phyloP scores from a whole-genome alignment of 805 yeast genomes.

The Candida corydali region DNA sequence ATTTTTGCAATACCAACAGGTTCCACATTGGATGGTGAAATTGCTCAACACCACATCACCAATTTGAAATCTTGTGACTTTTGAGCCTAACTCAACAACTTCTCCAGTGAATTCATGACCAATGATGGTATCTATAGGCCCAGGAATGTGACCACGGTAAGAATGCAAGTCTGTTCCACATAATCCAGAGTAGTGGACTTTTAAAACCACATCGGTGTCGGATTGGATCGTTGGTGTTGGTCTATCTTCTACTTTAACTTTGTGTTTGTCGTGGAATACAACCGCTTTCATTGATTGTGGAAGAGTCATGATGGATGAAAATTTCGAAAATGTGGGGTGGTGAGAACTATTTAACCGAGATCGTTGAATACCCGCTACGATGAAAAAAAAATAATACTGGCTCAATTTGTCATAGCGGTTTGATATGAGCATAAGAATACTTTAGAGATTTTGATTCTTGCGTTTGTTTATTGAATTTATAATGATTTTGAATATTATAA shows the following conservation, averaged over 20 bases:
- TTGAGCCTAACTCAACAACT: slow-evolving; percentile 54
- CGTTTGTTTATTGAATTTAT: no score
- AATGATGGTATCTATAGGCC: slow-evolving; percentile 48
- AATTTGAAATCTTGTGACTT: slow-evolving; percentile 44
- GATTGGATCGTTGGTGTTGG: slow-evolving; percentile 25
- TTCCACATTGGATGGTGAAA: slow-evolving; percentile 57
- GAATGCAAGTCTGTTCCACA: slow-evolving; percentile 63
- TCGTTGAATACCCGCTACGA: no score
- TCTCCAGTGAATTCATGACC: slow-evolving; percentile 70
- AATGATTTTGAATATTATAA: no score
- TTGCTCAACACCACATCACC: slow-evolving; percentile 54
- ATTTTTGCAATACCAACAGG: slow-evolving; percentile 54
- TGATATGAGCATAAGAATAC: no score
- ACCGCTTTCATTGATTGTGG: slow-evolving; percentile 18
- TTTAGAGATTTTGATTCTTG: no score
- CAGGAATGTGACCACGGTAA: slow-evolving; percentile 39
- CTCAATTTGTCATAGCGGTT: no score
- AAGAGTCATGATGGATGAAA: background rate
- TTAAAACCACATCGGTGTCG: slow-evolving; percentile 48
- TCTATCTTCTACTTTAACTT: slow-evolving; percentile 13
- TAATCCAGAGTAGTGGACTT: slow-evolving; percentile 59
- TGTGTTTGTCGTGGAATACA: slow-evolving; percentile 18
- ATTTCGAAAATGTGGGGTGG: slow-evolving; percentile 2
- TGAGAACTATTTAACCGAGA: no score
- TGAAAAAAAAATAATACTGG: no score